Percentiles rank a stretch among this genome's conserved stretches.
Conservation (phyloP, 108 stramenopile genomes). For the Hondaea fermentalgiana region DNA sequence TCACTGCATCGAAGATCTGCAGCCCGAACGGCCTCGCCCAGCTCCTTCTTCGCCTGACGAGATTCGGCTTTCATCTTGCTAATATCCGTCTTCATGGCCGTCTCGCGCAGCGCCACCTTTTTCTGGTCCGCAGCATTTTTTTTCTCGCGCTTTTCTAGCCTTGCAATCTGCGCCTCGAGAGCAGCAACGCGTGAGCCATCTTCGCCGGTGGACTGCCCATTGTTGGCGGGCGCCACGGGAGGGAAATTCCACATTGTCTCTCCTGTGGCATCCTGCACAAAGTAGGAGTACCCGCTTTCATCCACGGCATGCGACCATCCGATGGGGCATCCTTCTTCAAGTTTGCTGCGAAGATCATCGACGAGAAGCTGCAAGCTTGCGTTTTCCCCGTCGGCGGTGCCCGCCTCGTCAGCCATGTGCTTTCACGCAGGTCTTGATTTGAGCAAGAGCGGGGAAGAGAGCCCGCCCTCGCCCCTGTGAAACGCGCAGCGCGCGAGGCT, state of each 20-base stretch:
- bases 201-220: not conserved
- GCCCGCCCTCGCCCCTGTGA: too few species aligned
- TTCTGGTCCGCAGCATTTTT: not conserved
- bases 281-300: not conserved
- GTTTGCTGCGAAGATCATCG: not conserved
- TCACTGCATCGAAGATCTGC: not conserved
- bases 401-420: not conserved
- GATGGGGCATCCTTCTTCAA: not conserved
- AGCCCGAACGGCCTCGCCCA: not conserved
- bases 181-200: not conserved
- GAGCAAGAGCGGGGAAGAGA: too few species aligned
- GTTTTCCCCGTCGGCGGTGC: not conserved
- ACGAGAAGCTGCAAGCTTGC: not conserved
- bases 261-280: not conserved
- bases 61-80: constrained; percentile 13
- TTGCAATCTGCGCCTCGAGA: not conserved
- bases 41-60: constrained; percentile 8
- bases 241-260: not conserved
- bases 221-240: not conserved
- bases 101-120: not conserved
- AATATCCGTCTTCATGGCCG: not conserved
- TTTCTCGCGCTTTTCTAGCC: not conserved
- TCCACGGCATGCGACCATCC: not conserved
- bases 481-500: too few species aligned
- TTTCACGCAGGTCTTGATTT: not conserved